Conservation (phyloP, 768 basidiomycete genomes). For the Collybia nuda region DNA sequence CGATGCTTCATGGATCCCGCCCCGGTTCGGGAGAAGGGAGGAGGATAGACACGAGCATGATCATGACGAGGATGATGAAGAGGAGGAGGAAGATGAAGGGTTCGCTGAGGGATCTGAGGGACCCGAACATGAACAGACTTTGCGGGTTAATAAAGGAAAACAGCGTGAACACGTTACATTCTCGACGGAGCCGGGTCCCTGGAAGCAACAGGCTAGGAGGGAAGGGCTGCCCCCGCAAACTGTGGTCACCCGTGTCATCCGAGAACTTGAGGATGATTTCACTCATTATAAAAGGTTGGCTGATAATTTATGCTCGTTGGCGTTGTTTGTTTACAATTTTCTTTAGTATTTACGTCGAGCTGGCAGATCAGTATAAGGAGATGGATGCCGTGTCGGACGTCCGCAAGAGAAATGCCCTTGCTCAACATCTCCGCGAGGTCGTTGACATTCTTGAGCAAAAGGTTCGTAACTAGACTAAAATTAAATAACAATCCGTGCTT, state of each 20-base stretch:
- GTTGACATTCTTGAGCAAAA: constrained; percentile 92
- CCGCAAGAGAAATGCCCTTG: constrained; percentile 80
- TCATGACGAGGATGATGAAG: constrained; percentile 6
- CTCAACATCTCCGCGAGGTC: constrained; percentile 86
- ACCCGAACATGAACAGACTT: constrained; percentile 18
- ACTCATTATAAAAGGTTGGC: constrained; percentile 89
- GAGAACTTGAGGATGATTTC: constrained; percentile 95
- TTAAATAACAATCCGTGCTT: neutral
- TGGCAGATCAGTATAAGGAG: constrained; percentile 90
- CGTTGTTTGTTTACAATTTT: constrained; percentile 3
- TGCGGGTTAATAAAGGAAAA: constrained; percentile 24
- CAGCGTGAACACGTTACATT: constrained; percentile 26
- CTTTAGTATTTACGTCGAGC: constrained; percentile 80
- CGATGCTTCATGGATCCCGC: constrained; percentile 20
- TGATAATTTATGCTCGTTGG: neutral
- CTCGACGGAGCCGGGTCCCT: constrained; percentile 25
- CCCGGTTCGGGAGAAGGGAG: constrained; percentile 15
- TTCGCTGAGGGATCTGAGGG: constrained; percentile 45
- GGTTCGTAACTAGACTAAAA: constrained; percentile 39
- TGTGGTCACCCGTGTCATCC: constrained; percentile 75
- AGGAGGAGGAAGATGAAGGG: constrained; percentile 44
- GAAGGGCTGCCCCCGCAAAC: constrained; percentile 80
- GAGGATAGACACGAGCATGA: constrained; percentile 5
- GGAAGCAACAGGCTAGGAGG: constrained; percentile 27
- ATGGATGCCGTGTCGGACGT: constrained; percentile 86